Evolutionary conservation across 2,329 filamentous ascomycete species (phyloP).

Genomic region (Exophiala phaeomuriformis): DNA sequence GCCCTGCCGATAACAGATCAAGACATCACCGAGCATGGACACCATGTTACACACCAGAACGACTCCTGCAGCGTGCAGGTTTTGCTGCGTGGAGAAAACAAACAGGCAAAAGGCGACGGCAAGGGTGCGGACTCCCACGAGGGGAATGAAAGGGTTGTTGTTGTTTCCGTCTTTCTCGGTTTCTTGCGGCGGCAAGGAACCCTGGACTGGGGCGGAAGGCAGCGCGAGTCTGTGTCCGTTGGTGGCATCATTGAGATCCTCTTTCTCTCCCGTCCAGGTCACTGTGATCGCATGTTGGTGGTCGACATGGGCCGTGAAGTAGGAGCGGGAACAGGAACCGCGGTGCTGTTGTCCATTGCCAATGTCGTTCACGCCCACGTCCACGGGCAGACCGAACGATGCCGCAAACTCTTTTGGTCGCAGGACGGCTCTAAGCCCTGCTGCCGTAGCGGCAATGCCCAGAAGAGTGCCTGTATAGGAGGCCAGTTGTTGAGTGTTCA

Average conservation of each 20-base stretch:
- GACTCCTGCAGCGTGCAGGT: neutral
- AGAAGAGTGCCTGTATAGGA: neutral
- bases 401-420: neutral
- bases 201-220: too few relatives aligned
- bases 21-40: conserved; percentile 3
- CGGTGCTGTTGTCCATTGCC: neutral
- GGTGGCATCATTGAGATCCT: too few relatives aligned
- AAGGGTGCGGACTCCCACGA: conserved; percentile 7
- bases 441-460: neutral
- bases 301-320: neutral
- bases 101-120: conserved; percentile 2
- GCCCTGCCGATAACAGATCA: neutral
- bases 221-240: too few relatives aligned
- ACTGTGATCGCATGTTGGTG: neutral
- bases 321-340: neutral
- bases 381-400: conserved; percentile 2
- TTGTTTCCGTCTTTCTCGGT: neutral
- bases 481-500: neutral
- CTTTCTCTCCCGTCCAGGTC: too few relatives aligned
- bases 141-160: conserved; percentile 1
- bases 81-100: neutral
- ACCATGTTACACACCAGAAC: conserved; percentile 5
- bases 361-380: too few relatives aligned
- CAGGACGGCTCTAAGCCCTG: neutral
- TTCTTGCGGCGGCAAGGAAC: too few relatives aligned